Base-by-base conservation (phyloP, 2,329 filamentous ascomycete species). In the Didymellaceae sp. region DNA sequence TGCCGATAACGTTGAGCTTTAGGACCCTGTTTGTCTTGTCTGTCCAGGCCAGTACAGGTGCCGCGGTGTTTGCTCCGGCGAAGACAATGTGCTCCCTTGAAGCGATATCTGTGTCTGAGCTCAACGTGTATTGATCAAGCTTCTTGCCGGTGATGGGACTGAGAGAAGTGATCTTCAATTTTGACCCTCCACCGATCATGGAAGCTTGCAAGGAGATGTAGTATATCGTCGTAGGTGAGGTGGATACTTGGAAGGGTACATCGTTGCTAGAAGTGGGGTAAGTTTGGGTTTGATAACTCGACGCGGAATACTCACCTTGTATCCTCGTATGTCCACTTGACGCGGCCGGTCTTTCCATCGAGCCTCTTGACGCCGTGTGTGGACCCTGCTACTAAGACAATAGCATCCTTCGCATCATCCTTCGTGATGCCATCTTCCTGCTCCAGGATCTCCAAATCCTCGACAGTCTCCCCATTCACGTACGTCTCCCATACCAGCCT, bases 281-380 rank as follows among this genome's bases (percentile, higher is more conserved):
- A 66, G 60, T 52, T 4, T 26, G 17, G 16, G 11, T 47, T 22
- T 24, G 34, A 14, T 17, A 13, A 14, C 10, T 22, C 11, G 11
- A 20, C 2, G 45, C 20, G 22, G 31, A 31, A 35, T 40, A 39
- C 67, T 46, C 52, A 82, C 80, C 79, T 82, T 37, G 74, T 76
- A 64, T 91, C 87, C 59, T 80, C 82, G 67, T 85, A 86, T 68
- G 91, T 88, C 93, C 94, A 97, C 33, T 89, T 84, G 1, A 89
- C 81, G 30, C 80, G 80, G 20, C 94, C 93, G 33, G 86, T 84
- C 24, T 80, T 78, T 0, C 89, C 90, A 64, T 90, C 84, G 57
- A 97, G 75, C 52, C 90, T 84, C 67, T 87, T 84, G 48, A 96
- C 79, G 6, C 84, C 78, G 6, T 81, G 81, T 25, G 75, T 77